Conservation (phyloP, 768 basidiomycete species). For the Chalciporus chontae region DNA sequence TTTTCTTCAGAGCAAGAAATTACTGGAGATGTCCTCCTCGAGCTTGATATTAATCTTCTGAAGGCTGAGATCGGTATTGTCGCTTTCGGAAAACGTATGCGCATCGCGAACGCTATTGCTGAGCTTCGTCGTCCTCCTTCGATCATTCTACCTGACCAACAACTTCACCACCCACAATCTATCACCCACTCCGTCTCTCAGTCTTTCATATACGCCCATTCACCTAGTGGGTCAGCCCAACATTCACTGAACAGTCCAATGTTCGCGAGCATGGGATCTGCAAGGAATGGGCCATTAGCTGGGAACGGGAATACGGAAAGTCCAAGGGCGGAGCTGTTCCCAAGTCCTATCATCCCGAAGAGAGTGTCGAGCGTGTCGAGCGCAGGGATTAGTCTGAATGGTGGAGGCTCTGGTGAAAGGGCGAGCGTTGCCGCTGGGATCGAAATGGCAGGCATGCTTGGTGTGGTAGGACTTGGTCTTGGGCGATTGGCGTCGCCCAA, state of each 20-base stretch:
- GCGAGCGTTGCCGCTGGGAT: slow-evolving; percentile 14
- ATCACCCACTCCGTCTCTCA: slow-evolving; percentile 25
- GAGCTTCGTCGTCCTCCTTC: slow-evolving; percentile 79
- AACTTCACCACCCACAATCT: slow-evolving; percentile 32
- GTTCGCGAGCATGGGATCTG: slow-evolving; percentile 30
- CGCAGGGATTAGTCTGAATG: slow-evolving; percentile 22
- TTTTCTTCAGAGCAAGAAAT: slow-evolving; percentile 87
- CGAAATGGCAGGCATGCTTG: slow-evolving; percentile 20
- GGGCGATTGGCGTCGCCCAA: slow-evolving; percentile 43
- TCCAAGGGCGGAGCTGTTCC: slow-evolving; percentile 18
- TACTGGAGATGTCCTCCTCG: slow-evolving; percentile 93
- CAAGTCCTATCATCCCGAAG: slow-evolving; percentile 16
- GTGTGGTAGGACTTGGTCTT: slow-evolving; percentile 26
- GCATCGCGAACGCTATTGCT: slow-evolving; percentile 88
- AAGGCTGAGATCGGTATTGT: slow-evolving; percentile 91
- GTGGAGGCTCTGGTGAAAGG: slow-evolving; percentile 21
- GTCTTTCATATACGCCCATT: slow-evolving; percentile 32
- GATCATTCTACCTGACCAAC: slow-evolving; percentile 50
- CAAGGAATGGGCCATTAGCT: slow-evolving; percentile 19
- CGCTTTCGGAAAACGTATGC: slow-evolving; percentile 92
- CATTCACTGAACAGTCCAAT: slow-evolving; percentile 44
- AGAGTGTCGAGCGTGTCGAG: slow-evolving; percentile 30
- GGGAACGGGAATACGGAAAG: slow-evolving; percentile 33
- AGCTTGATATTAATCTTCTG: slow-evolving; percentile 86
- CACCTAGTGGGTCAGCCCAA: slow-evolving; percentile 38